A percentile compares a stretch with the other conserved stretches of the same genome.
Evolutionary conservation across 352 stramenopile genomes (phyloP).

Genomic region (Saprolegnia parasitica): DNA sequence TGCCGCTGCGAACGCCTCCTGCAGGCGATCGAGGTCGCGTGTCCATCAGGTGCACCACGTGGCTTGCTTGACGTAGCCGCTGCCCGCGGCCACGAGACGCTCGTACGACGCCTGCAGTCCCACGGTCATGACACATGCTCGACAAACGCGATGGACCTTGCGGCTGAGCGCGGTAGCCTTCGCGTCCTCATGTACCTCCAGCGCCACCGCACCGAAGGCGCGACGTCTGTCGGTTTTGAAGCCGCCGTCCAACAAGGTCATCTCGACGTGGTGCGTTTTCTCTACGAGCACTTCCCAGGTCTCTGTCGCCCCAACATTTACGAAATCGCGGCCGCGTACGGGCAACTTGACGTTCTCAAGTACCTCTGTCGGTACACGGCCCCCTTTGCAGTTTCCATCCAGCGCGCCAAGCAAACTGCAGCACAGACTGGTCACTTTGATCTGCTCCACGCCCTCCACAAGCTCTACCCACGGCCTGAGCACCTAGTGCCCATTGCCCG

Average conservation of each 20-base stretch:
- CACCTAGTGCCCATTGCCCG: not conserved
- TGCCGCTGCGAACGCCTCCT: not conserved
- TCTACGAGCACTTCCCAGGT: not conserved
- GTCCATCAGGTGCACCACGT: not conserved
- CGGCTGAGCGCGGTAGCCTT: constrained; percentile 21
- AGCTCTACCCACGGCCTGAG: not conserved
- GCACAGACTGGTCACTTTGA: not conserved
- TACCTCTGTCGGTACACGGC: not conserved
- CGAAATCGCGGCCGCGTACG: not conserved
- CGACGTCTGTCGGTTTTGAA: not conserved
- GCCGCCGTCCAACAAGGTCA: not conserved
- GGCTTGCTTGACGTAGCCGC: constrained; percentile 7
- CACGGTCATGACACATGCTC: constrained; percentile 9
- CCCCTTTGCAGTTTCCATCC: not conserved
- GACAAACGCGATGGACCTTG: constrained; percentile 14
- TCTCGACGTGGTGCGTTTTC: not conserved
- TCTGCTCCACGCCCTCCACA: not conserved
- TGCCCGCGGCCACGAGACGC: constrained; percentile 5
- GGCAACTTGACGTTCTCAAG: not conserved
- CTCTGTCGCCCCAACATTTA: not conserved
- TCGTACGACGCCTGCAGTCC: constrained; percentile 14
- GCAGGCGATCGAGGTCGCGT: not conserved
- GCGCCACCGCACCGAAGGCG: constrained; percentile 17
- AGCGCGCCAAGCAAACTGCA: not conserved
- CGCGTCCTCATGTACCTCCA: constrained; percentile 30